These are phyloP conservation scores for Kuraishia ogatae DNA, from an alignment of 805 yeast genomes.

Conservation along the genomic window DNA sequence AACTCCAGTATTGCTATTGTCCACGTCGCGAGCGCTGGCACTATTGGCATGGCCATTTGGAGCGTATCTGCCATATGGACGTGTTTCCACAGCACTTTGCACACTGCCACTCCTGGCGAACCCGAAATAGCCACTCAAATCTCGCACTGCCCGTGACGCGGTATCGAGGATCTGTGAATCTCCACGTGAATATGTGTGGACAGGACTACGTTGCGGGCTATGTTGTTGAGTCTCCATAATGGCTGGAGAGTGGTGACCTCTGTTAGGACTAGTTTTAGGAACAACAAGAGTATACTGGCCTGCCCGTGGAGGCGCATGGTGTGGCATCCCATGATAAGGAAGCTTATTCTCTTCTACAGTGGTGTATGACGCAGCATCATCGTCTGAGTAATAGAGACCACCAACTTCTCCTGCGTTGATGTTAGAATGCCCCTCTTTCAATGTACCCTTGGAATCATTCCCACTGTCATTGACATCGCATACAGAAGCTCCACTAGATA, in stretches of 20 bases:
- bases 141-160: not conserved
- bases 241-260: not conserved
- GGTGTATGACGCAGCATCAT: not conserved
- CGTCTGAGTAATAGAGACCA: not conserved
- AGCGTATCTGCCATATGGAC: too few species aligned
- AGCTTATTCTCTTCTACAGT: not conserved
- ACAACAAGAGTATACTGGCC: not conserved
- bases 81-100: not conserved
- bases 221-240: not conserved
- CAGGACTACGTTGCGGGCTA: not conserved
- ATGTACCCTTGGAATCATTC: not conserved
- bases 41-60: too few species aligned
- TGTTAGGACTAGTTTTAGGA: not conserved
- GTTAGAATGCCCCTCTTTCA: not conserved
- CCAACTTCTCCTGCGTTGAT: too few species aligned
- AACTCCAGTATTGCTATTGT: not conserved
- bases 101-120: not conserved
- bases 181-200: not conserved
- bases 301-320: not conserved
- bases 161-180: not conserved
- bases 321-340: not conserved
- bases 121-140: not conserved
- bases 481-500: not conserved
- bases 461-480: not conserved
- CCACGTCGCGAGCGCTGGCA: not conserved